phyloP scores from a whole-genome alignment of 78 protist species.

The Tieghemostelium lacteum region DNA sequence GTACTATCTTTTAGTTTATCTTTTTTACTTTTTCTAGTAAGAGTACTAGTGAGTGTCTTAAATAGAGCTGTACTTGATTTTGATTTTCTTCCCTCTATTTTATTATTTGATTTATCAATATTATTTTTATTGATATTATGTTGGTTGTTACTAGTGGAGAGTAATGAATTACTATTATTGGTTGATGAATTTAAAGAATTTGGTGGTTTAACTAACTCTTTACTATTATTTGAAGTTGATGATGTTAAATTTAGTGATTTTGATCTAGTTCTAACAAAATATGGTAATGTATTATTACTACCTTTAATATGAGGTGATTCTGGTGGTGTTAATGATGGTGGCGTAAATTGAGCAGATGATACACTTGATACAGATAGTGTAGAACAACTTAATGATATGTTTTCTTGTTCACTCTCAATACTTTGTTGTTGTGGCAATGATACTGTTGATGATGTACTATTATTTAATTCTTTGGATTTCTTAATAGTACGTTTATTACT shows the following conservation, averaged over 20 bases:
- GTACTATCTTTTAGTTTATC: not conserved
- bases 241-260: conserved; percentile 34
- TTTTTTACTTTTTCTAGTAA: not conserved
- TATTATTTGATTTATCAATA: not conserved
- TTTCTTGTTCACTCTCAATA: no score
- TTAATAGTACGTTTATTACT: no score
- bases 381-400: no score
- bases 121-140: not conserved
- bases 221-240: not conserved
- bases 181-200: not conserved
- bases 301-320: not conserved
- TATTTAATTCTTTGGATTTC: no score
- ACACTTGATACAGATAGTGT: no score
- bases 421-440: no score
- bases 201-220: not conserved
- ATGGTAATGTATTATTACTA: not conserved
- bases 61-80: conserved; percentile 66
- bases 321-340: not conserved
- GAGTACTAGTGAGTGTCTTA: conserved; percentile 4
- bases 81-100: conserved; percentile 51
- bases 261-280: conserved; percentile 39
- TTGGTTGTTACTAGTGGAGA: not conserved
- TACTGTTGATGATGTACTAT: no score
- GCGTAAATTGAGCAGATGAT: no score
- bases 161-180: not conserved